Conservation (phyloP, 1,284 basidiomycete species). For the Cystobasidium sp. region DNA sequence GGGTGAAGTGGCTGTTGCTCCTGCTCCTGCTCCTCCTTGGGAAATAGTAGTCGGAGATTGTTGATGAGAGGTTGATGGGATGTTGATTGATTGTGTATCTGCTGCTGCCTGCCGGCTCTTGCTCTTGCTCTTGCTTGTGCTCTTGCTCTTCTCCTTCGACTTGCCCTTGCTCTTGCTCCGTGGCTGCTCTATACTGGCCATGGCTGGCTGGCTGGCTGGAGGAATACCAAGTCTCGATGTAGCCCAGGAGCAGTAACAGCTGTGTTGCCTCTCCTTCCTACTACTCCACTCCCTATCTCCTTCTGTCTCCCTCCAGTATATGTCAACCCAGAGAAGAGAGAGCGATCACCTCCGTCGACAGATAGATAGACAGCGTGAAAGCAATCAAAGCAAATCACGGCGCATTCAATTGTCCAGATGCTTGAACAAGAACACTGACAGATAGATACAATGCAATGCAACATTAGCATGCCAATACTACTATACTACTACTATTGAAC, state of each 20-base stretch:
- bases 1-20: slow-evolving; percentile 13
- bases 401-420: no score
- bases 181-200: slow-evolving; percentile 3
- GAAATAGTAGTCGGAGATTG: background rate
- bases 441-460: no score
- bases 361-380: no score
- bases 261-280: background rate
- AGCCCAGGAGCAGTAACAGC: background rate
- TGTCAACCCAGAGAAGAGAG: no score
- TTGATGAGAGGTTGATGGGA: background rate
- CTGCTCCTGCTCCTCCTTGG: slow-evolving; percentile 1
- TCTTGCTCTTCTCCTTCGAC: slow-evolving; percentile 9
- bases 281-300: no score
- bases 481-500: no score
- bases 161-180: slow-evolving; percentile 28
- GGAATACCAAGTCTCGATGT: background rate
- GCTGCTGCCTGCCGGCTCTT: background rate
- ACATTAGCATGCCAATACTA: no score
- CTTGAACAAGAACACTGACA: no score
- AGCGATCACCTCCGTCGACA: no score
- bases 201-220: slow-evolving; percentile 6
- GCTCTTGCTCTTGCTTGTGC: slow-evolving; percentile 26
- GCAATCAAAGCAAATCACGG: no score
- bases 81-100: background rate
- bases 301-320: no score